Evolutionary conservation across 2,329 filamentous ascomycete genomes (phyloP).

Genomic region (Rosellinia necatrix): DNA sequence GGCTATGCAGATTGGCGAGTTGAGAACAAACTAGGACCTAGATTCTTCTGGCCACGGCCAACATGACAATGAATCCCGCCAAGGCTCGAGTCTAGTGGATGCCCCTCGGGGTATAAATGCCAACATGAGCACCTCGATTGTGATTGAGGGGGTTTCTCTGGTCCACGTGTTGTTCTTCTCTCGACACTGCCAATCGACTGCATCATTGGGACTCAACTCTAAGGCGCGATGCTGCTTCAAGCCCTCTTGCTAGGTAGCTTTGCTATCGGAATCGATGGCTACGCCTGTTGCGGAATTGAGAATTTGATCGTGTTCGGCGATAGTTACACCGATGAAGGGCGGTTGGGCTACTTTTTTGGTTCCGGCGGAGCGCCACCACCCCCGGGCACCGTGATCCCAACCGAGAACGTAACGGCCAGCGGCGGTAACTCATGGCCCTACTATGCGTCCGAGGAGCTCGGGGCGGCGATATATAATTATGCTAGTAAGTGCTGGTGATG

Average conservation of each 20-base stretch:
- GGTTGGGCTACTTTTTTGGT: constrained; percentile 64
- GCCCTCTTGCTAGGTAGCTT: constrained; percentile 9
- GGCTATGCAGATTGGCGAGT: neutral
- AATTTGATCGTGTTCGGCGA: constrained; percentile 74
- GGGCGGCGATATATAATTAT: constrained; percentile 66
- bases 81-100: no score
- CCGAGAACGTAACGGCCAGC: constrained; percentile 58
- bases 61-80: no score
- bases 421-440: constrained; percentile 74
- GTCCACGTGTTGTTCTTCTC: no score
- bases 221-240: constrained; percentile 2
- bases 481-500: constrained; percentile 47
- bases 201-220: neutral
- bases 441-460: constrained; percentile 64
- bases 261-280: neutral
- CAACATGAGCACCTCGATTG: no score
- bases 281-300: constrained; percentile 48
- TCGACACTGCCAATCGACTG: no score
- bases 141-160: no score
- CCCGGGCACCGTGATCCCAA: constrained; percentile 54
- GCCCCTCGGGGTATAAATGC: no score
- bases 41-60: neutral
- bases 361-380: constrained; percentile 66
- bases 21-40: neutral
- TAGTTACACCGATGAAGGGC: constrained; percentile 76